Evolutionary conservation across 345 rosid genomes (phyloP).

Genomic region (Eucalyptus pauciflora): DNA sequence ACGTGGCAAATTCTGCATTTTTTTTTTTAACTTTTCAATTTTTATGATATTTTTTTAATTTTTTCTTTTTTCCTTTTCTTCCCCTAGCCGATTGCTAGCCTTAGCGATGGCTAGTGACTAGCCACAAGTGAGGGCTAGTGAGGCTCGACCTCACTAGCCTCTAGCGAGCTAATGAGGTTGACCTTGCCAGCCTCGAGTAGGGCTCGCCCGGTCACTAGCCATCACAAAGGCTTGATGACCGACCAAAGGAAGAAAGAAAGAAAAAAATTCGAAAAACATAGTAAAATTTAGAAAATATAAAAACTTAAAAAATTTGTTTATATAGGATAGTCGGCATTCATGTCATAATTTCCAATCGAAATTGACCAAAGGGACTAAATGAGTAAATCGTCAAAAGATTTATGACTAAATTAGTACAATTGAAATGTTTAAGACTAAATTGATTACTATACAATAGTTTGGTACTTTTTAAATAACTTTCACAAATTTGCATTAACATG

Average conservation of each 20-base stretch:
- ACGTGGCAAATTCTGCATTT: rapidly evolving
- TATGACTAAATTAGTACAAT: too few species aligned
- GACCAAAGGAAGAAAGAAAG: too few species aligned
- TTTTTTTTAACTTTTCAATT: rapidly evolving
- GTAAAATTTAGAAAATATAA: too few species aligned
- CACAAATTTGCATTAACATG: neutral
- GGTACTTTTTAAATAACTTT: neutral
- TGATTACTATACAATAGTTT: neutral
- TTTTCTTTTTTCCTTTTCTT: too few species aligned
- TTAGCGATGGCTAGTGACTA: rapidly evolving
- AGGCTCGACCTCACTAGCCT: neutral
- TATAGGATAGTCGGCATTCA: neutral
- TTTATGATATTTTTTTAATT: too few species aligned
- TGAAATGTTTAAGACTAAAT: too few species aligned
- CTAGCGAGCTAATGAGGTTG: too few species aligned
- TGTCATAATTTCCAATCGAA: neutral
- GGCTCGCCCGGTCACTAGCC: too few species aligned
- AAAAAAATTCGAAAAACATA: too few species aligned
- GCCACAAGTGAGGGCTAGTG: neutral
- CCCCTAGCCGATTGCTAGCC: rapidly evolving
- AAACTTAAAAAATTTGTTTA: too few species aligned
- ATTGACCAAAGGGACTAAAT: too few species aligned
- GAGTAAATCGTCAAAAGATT: neutral
- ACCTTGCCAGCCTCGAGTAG: rapidly evolving
- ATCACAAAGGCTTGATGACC: too few species aligned